These are phyloP conservation scores for Erysimum cheiranthoides DNA, from an alignment of 345 rosid species.

Conservation along the genomic window DNA sequence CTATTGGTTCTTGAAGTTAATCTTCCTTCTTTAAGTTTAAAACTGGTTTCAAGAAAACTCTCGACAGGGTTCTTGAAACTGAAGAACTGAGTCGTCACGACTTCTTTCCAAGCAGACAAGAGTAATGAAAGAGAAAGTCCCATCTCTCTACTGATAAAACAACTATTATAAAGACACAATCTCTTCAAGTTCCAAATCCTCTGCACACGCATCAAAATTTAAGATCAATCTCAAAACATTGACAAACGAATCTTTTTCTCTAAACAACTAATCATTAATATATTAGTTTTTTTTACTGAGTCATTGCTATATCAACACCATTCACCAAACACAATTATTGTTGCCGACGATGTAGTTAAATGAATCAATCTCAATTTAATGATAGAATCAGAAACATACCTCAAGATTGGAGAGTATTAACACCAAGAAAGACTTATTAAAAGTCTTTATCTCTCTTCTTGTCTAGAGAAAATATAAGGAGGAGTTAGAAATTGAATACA, in stretches of 20 bases:
- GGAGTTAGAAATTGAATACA: not conserved
- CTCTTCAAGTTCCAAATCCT: conserved; percentile 26
- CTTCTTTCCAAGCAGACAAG: conserved; percentile 52
- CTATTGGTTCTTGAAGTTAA: conserved; percentile 46
- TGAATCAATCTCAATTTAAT: not conserved
- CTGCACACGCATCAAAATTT: conserved; percentile 31
- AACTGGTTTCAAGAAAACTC: conserved; percentile 38
- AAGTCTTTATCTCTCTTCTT: conserved; percentile 13
- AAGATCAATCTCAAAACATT: conserved; percentile 23
- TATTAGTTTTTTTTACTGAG: conserved; percentile 27
- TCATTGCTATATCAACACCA: conserved; percentile 16
- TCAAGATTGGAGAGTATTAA: conserved; percentile 27
- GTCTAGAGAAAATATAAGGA: conserved; percentile 6
- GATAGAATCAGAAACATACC: conserved; percentile 23
- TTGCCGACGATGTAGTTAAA: conserved; percentile 7
- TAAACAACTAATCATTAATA: conserved; percentile 35
- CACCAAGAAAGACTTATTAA: conserved; percentile 18
- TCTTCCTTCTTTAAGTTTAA: conserved; percentile 38
- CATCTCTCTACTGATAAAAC: conserved; percentile 50
- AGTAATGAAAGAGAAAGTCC: conserved; percentile 58
- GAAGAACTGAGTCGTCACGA: conserved; percentile 43
- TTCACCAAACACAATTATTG: conserved; percentile 36
- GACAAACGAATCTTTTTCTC: conserved; percentile 39
- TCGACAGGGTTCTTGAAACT: conserved; percentile 44
- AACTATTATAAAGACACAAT: not conserved